These are phyloP conservation scores for Corchorus olitorius DNA, from an alignment of 345 rosid genomes.

Conservation along the genomic window DNA sequence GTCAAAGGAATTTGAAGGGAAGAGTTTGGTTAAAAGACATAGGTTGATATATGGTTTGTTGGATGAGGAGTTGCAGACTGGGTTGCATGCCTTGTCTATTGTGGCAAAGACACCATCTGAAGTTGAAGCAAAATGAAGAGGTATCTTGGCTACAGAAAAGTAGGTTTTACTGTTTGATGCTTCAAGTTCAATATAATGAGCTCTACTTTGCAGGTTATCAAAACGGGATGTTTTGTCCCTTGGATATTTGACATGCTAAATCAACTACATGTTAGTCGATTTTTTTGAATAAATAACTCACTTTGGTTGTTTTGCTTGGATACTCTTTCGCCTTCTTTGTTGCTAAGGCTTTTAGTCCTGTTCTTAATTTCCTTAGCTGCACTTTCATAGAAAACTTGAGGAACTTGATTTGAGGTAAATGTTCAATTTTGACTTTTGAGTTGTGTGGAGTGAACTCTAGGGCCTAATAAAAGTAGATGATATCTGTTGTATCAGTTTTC, in stretches of 20 bases:
- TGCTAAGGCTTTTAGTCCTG: not conserved
- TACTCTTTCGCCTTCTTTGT: not conserved
- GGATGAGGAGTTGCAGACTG: conserved; percentile 79
- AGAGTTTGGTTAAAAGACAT: conserved; percentile 91
- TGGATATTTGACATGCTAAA: not conserved
- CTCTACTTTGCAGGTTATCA: not conserved
- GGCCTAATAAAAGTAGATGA: not conserved
- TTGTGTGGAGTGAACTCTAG: not conserved
- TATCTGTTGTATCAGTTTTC: not conserved
- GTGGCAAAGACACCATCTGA: conserved; percentile 87
- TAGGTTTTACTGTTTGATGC: conserved; percentile 27
- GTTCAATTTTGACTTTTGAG: not conserved
- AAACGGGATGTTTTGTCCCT: not conserved
- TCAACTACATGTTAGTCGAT: not conserved
- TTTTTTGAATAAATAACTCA: not conserved
- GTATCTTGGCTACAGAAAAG: not conserved
- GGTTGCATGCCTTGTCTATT: conserved; percentile 86
- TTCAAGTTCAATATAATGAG: not conserved
- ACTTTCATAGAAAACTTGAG: not conserved
- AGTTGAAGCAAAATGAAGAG: conserved; percentile 32
- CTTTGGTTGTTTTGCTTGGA: not conserved
- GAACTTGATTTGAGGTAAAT: conserved; percentile 8
- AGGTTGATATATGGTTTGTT: conserved; percentile 71
- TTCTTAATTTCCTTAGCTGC: not conserved
- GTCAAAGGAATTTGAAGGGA: conserved; percentile 80